Evolutionary conservation across 2,329 filamentous ascomycete species (phyloP).

Genomic region (Aspergillus calidoustus): DNA sequence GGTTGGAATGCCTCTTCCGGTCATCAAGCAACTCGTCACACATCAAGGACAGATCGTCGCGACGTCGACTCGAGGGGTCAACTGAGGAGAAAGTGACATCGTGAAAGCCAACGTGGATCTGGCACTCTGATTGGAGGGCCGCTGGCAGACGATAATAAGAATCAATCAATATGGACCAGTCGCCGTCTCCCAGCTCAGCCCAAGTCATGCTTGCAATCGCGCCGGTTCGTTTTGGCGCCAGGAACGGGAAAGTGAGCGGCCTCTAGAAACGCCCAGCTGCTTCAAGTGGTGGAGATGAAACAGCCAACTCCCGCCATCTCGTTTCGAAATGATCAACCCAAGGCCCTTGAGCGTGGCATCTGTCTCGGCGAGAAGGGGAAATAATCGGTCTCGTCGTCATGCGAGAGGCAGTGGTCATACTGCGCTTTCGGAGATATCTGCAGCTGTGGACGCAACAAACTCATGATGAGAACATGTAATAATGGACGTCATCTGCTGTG

Average conservation of each 20-base stretch:
- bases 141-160: conserved; percentile 2
- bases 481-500: conserved; percentile 8
- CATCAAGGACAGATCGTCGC: neutral
- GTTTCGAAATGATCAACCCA: conserved; percentile 17
- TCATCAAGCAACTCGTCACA: neutral
- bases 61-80: conserved; percentile 4
- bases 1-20: neutral
- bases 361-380: neutral
- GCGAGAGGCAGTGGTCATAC: neutral
- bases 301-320: conserved; percentile 14
- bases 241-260: conserved; percentile 25
- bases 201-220: conserved; percentile 9
- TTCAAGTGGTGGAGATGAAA: conserved; percentile 26
- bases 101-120: neutral
- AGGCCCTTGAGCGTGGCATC: conserved; percentile 2
- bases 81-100: conserved; percentile 2
- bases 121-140: conserved; percentile 6
- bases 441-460: neutral
- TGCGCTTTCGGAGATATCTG: neutral
- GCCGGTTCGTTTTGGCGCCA: conserved; percentile 22
- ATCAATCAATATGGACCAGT: conserved; percentile 16
- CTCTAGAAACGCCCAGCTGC: conserved; percentile 25
- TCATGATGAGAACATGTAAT: neutral
- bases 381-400: neutral
- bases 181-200: neutral